Evolutionary conservation across 2,329 filamentous ascomycete species (phyloP), one percentile per base, ranked within the genome.

Genomic region (Hypoxylon sp.): DNA sequence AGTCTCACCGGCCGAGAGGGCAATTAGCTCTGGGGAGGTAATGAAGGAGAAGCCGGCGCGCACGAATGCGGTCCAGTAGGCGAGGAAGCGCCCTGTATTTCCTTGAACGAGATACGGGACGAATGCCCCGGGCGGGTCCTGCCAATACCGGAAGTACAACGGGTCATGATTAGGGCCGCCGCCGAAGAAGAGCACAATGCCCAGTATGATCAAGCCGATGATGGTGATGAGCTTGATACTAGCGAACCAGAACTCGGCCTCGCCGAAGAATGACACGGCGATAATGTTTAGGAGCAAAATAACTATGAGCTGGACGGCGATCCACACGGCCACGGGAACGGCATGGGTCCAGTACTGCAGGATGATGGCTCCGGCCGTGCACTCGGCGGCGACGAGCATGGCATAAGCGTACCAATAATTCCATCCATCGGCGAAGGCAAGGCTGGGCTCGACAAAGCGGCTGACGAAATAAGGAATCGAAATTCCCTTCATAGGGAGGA

Each of bases 1-100:
- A 1, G 88, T 87, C 80, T 91, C 89, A 46, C 87, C 89, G 4
- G 88, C 89, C 1, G 89, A 88, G 60, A 90, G 84, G 39, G 86
- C 86, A 61, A 85, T 83, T 43, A 91, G 82, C 74, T 92, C 90
- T 14, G 88, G 86, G 1, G 85, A 87, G 5, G 85, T 86, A 73
- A 87, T 84, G 76, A 89, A 90, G 30, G 86, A 85, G 74, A 89
- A 90, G 0, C 85, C 87, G 6, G 86, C 86, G n/a, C 81, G 82
- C 60, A 85, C 80, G 60, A 87, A 84, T 14, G 83, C 84, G 3
- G 81, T 82, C 85, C 86, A 88, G 71, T 86, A 87, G 7, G 84
- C 86, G 2, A 88, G 80, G 73, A 90, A 90, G 39, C 81, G 78
- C 3, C 87, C 87, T 0, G 83, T 81, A 1, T 73, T 71, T 0